phyloP scores from a whole-genome alignment of 2,329 filamentous ascomycete genomes.

The Alternaria hordeiaustralica region DNA sequence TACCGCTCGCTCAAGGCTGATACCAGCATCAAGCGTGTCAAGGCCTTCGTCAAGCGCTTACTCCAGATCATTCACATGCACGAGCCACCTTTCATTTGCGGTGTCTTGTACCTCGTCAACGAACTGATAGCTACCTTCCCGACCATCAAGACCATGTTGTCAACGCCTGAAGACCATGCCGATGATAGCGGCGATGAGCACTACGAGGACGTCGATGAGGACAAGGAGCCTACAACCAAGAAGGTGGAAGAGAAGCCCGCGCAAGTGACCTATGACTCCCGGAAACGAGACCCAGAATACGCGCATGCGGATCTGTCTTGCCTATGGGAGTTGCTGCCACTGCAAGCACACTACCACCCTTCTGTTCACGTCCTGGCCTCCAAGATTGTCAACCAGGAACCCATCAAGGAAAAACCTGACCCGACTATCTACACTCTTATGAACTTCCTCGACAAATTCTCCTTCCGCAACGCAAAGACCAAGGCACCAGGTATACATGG shows the following conservation, averaged over 20 bases:
- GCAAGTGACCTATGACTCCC: constrained; percentile 72
- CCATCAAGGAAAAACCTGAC: constrained; percentile 86
- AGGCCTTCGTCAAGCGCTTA: constrained; percentile 94
- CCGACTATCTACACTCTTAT: constrained; percentile 88
- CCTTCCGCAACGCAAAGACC: constrained; percentile 92
- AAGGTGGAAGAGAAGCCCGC: constrained; percentile 22
- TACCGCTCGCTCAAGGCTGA: constrained; percentile 89
- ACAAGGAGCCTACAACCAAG: constrained; percentile 34
- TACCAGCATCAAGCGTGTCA: constrained; percentile 86
- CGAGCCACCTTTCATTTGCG: constrained; percentile 90
- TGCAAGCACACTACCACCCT: constrained; percentile 85
- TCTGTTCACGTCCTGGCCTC: constrained; percentile 85
- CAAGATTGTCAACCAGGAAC: constrained; percentile 71
- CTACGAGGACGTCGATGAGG: constrained; percentile 68
- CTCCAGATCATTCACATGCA: constrained; percentile 87
- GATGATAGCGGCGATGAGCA: constrained; percentile 76
- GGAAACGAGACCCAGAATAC: constrained; percentile 89
- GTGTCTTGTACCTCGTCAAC: constrained; percentile 85
- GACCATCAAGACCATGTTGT: constrained; percentile 75
- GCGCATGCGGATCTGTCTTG: constrained; percentile 92
- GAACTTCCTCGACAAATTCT: constrained; percentile 96
- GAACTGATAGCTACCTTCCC: constrained; percentile 83
- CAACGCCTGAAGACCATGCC: constrained; percentile 74
- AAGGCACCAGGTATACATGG: constrained; percentile 68
- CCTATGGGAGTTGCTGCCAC: constrained; percentile 88